Percentiles rank a stretch among this genome's conserved stretches.
These are phyloP conservation scores for Edaphochlamys debaryana DNA, from an alignment of 139 green algal species.

Conservation along the genomic window DNA sequence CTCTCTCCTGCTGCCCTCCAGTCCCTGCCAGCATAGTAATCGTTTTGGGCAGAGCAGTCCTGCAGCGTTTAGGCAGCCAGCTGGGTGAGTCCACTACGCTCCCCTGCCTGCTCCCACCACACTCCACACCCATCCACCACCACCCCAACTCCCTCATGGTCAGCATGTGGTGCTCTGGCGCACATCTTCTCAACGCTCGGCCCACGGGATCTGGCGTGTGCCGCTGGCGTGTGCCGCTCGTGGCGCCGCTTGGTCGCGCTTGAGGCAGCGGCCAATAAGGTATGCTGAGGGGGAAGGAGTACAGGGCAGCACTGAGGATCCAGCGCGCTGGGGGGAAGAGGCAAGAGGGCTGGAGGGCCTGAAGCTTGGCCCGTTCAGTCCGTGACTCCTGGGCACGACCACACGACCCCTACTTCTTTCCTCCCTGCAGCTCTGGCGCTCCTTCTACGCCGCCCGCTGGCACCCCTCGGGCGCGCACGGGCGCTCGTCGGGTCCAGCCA, in stretches of 20 bases:
- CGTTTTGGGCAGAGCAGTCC: too few relatives aligned
- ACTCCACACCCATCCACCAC: too few relatives aligned
- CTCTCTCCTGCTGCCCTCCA: too few relatives aligned
- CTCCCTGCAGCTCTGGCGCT: conserved; percentile 43
- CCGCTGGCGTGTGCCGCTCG: background rate
- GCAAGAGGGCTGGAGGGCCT: background rate
- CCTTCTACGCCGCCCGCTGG: conserved; percentile 57
- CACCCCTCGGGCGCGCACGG: conserved; percentile 38
- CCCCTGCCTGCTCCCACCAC: too few relatives aligned
- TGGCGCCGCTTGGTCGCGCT: background rate
- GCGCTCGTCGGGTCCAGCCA: background rate
- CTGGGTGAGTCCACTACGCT: too few relatives aligned
- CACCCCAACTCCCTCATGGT: too few relatives aligned
- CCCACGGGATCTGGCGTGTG: background rate
- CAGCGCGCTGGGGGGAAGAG: background rate
- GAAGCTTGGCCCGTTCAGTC: background rate
- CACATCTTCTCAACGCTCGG: background rate
- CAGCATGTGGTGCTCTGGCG: too few relatives aligned
- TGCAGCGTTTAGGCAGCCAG: too few relatives aligned
- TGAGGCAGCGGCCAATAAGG: conserved; percentile 20
- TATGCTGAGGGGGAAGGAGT: background rate
- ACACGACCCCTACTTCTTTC: background rate
- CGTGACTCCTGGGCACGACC: background rate
- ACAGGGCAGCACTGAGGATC: background rate
- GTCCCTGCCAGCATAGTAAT: too few relatives aligned